Evolutionary conservation across 1,284 basidiomycete species (phyloP), one percentile per base, ranked within the genome.

Genomic region (Lignosus rhinocerotis): DNA sequence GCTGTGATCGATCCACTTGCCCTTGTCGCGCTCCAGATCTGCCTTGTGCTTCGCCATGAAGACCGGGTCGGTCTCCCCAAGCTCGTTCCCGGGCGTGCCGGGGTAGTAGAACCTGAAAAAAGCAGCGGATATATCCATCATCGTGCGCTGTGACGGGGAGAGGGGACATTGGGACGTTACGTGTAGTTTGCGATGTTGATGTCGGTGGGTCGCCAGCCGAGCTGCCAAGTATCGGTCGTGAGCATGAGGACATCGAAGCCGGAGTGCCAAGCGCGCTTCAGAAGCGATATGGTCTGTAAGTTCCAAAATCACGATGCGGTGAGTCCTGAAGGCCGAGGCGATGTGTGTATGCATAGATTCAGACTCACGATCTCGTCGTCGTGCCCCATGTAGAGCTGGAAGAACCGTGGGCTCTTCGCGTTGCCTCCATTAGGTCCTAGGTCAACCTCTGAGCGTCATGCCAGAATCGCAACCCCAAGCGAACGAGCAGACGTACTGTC

Each of bases 331-430:
- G 19, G 25, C 25, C 25, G 4, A 4, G 25, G 25, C 25, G 44
- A n/a, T 16, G 41, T n/a, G 9, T 46, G 48, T 21, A 11, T 36
- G 42, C 19, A 16, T 34, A 10, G 12, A 14, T 31, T 2, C 12
- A 33, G n/a, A 17, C 51, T 17, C 39, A 65, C 77, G 41, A 84
- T 72, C 33, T 83, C 81, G 48, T 81, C 81, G 58, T 84, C 79
- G 62, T 82, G 82, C 2, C 81, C 80, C 75, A 82, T 82, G 66
- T 86, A 86, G 12, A 87, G 73, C 72, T 86, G 84, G 73, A 81
- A 87, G 70, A 82, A 86, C 41, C 82, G 72, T 0, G 80, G 78
- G 11, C 78, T 75, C 49, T 76, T 70, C 3, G 75, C 73, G 48
- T 72, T 63, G 4, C 74, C 74, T 21, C 74, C 74, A 50, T 74